These are phyloP conservation scores for Diaporthe citri DNA, from an alignment of 2,329 filamentous ascomycete genomes.

Conservation along the genomic window DNA sequence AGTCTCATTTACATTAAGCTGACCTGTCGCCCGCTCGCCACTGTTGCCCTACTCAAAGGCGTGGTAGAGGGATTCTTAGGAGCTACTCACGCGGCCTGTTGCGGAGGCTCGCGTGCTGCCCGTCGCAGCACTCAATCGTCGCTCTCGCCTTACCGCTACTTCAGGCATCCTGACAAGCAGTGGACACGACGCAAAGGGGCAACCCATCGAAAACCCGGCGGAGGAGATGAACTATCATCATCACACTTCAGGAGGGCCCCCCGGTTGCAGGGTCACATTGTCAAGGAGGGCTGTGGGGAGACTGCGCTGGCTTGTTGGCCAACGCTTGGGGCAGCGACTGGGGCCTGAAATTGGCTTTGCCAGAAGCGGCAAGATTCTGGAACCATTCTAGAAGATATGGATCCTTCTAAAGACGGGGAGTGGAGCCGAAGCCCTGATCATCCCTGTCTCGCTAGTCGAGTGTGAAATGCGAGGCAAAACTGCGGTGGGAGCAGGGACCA, in stretches of 20 bases:
- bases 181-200: slow-evolving; percentile 37
- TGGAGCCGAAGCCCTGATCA: slow-evolving; percentile 27
- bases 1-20: slow-evolving; percentile 17
- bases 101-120: slow-evolving; percentile 19
- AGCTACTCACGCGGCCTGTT: not conserved
- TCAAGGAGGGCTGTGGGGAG: slow-evolving; percentile 37
- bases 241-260: slow-evolving; percentile 25
- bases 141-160: slow-evolving; percentile 33
- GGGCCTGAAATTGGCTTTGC: slow-evolving; percentile 35
- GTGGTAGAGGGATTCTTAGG: not conserved
- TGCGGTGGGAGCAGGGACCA: slow-evolving; percentile 35
- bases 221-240: slow-evolving; percentile 37
- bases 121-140: not conserved
- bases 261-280: slow-evolving; percentile 35
- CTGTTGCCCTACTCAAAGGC: not conserved
- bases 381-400: slow-evolving; percentile 39
- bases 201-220: slow-evolving; percentile 20
- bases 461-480: slow-evolving; percentile 26
- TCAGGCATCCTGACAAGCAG: slow-evolving; percentile 31
- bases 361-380: slow-evolving; percentile 38
- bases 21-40: slow-evolving; percentile 14
- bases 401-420: slow-evolving; percentile 34
- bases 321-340: slow-evolving; percentile 32
- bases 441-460: slow-evolving; percentile 35
- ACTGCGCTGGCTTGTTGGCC: slow-evolving; percentile 35